Conservation (phyloP, 306 rosid species). For the Cyclanthera cordifolia region DNA sequence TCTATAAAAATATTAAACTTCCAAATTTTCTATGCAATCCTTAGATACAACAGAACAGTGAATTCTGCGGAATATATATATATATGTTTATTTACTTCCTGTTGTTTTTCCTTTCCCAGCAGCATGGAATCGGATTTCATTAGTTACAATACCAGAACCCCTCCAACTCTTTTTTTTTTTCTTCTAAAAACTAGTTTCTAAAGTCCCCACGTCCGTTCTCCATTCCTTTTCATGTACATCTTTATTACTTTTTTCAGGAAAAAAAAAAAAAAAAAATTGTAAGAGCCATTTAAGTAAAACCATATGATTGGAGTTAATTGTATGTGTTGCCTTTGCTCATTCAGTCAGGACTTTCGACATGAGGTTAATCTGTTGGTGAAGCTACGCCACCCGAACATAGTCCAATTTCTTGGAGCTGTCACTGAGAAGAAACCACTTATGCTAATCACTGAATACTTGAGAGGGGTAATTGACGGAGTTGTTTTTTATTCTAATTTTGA, state of each 20-base stretch:
- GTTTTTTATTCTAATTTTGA: background rate
- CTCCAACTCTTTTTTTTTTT: background rate
- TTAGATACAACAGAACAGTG: background rate
- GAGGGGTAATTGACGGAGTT: conserved; percentile 52
- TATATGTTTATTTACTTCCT: background rate
- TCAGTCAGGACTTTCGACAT: conserved; percentile 92
- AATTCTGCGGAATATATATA: background rate
- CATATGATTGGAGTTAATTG: conserved; percentile 8
- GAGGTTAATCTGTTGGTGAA: conserved; percentile 94
- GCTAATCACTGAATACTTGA: conserved; percentile 85
- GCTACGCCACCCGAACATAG: conserved; percentile 97
- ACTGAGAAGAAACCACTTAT: conserved; percentile 89
- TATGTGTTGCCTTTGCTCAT: conserved; percentile 21
- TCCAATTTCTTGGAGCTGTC: conserved; percentile 99
- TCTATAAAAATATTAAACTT: background rate
- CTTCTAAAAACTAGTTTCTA: background rate
- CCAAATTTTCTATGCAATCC: background rate
- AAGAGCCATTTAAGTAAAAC: background rate
- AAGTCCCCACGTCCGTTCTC: no score
- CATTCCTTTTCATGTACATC: background rate
- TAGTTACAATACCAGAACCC: background rate
- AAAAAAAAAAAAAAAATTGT: background rate
- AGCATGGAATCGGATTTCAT: background rate
- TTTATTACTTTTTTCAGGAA: background rate
- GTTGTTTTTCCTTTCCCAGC: background rate